Percentiles rank a stretch among this genome's conserved stretches.
phyloP scores from a whole-genome alignment of 768 basidiomycete species.

The Boletus reticulatus region DNA sequence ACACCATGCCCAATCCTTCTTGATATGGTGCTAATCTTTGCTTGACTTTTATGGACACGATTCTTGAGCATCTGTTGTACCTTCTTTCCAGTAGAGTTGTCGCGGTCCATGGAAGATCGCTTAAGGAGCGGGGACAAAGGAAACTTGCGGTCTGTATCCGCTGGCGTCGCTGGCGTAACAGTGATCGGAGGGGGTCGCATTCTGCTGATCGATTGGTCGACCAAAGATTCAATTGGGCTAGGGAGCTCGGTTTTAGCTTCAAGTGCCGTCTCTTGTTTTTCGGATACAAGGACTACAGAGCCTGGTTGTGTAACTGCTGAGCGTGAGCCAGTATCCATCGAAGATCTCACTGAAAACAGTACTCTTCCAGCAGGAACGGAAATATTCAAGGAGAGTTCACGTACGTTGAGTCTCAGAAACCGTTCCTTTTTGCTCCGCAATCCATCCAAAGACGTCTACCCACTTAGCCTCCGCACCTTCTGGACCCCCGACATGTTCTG shows the following conservation, averaged over 20 bases:
- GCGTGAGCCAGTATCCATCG: constrained; percentile 27
- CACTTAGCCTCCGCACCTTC: constrained; percentile 80
- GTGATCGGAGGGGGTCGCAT: constrained; percentile 43
- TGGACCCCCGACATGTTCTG: constrained; percentile 81
- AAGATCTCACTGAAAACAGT: constrained; percentile 26
- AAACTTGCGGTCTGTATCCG: constrained; percentile 26
- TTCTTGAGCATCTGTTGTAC: constrained; percentile 74
- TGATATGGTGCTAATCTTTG: constrained; percentile 71
- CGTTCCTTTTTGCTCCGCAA: constrained; percentile 57
- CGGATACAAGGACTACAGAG: constrained; percentile 13
- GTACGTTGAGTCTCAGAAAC: constrained; percentile 26
- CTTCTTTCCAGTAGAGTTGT: constrained; percentile 65
- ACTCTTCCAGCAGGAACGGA: not conserved
- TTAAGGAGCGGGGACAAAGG: constrained; percentile 16
- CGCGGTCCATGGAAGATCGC: constrained; percentile 35
- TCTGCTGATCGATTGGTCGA: not conserved
- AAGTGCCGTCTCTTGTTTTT: constrained; percentile 7
- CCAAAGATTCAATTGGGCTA: not conserved
- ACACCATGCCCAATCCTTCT: constrained; percentile 75
- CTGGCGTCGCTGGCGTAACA: constrained; percentile 62
- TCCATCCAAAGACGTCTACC: constrained; percentile 85
- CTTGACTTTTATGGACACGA: constrained; percentile 71
- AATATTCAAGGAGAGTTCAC: constrained; percentile 1
- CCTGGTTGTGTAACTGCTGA: constrained; percentile 23
- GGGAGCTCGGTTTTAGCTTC: constrained; percentile 10